Evolutionary conservation across 2,329 filamentous ascomycete genomes (phyloP).

Genomic region (Hymenoscyphus fructigenus): DNA sequence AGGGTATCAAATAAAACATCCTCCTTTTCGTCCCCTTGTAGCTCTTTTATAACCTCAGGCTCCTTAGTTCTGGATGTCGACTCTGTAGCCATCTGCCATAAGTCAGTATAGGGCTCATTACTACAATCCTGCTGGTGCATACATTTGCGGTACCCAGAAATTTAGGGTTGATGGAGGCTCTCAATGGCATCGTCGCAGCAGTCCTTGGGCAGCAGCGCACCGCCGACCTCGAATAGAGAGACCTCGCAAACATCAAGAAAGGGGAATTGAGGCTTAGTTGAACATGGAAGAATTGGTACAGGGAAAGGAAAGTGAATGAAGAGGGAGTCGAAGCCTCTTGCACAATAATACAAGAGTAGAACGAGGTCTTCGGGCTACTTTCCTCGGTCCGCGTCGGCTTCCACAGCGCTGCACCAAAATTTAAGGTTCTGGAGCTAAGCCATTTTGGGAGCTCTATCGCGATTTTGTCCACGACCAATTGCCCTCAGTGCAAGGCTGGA

Average conservation of each 20-base stretch:
- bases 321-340: conserved; percentile 9
- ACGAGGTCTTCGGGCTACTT: conserved; percentile 21
- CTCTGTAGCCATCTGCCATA: conserved; percentile 9
- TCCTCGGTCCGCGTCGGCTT: conserved; percentile 18
- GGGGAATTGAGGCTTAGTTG: conserved; percentile 14
- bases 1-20: conserved; percentile 91
- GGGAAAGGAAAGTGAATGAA: conserved; percentile 24
- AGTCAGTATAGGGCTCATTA: conserved; percentile 19
- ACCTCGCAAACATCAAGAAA: conserved; percentile 57
- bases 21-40: conserved; percentile 68
- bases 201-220: conserved; percentile 44
- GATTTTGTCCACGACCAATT: conserved; percentile 24
- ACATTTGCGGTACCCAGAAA: conserved; percentile 1
- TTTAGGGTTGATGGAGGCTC: conserved; percentile 45
- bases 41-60: conserved; percentile 33
- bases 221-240: conserved; percentile 51
- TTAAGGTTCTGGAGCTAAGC: conserved; percentile 27
- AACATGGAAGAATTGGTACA: conserved; percentile 14
- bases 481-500: conserved; percentile 16
- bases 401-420: conserved; percentile 5
- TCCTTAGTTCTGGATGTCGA: conserved; percentile 4
- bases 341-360: neutral
- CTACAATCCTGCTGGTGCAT: neutral
- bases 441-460: conserved; percentile 20
- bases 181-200: conserved; percentile 68